Conservation (phyloP, 2,329 filamentous ascomycete genomes). For the Clonostachys rhizophaga region DNA sequence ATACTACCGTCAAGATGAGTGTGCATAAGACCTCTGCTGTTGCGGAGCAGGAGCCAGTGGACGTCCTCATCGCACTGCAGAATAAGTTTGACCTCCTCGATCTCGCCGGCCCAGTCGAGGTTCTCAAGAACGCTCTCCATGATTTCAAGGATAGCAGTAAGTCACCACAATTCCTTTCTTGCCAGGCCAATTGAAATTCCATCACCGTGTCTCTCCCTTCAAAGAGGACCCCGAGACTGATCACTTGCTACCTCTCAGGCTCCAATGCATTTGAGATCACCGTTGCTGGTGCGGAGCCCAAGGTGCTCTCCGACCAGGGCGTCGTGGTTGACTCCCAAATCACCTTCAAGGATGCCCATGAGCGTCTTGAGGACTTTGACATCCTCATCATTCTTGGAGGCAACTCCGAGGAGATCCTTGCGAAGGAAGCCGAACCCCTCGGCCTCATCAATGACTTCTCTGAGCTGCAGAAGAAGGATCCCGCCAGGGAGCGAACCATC, state of each 20-base stretch:
- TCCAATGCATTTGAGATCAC: constrained; percentile 56
- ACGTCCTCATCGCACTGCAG: constrained; percentile 57
- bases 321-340: constrained; percentile 70
- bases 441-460: constrained; percentile 71
- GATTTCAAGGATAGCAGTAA: constrained; percentile 48
- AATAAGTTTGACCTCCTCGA: constrained; percentile 56
- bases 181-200: background rate
- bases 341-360: constrained; percentile 72
- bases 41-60: constrained; percentile 49
- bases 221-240: background rate
- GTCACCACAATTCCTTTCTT: constrained; percentile 13
- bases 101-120: constrained; percentile 51
- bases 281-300: constrained; percentile 46
- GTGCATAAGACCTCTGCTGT: constrained; percentile 53
- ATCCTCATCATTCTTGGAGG: constrained; percentile 76
- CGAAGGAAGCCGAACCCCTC: constrained; percentile 65
- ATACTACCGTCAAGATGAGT: constrained; percentile 45
- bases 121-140: constrained; percentile 44
- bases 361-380: constrained; percentile 71
- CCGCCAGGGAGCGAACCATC: constrained; percentile 74
- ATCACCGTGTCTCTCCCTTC: background rate
- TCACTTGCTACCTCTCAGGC: constrained; percentile 22
- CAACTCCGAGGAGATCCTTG: constrained; percentile 57
- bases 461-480: constrained; percentile 75
- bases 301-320: constrained; percentile 57